Evolutionary conservation across 2,329 filamentous ascomycete species (phyloP).

Genomic region (Ophiostoma quercus): DNA sequence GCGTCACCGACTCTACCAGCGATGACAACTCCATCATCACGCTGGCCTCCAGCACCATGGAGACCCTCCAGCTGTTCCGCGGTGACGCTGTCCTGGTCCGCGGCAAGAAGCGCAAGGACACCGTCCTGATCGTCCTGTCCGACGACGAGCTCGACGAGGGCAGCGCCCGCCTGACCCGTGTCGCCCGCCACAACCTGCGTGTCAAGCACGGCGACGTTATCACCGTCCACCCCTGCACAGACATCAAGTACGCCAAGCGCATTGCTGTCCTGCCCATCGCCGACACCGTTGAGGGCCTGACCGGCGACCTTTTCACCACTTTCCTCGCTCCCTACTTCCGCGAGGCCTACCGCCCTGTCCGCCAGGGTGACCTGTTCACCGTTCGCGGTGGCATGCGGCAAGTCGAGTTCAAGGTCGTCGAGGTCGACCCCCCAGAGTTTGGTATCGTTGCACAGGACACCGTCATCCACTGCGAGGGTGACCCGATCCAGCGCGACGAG

Average conservation of each 20-base stretch:
- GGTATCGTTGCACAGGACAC: constrained; percentile 98
- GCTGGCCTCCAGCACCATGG: constrained; percentile 98
- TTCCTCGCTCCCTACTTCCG: constrained; percentile 99
- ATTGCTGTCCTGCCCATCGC: constrained; percentile 97
- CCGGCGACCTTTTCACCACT: constrained; percentile 95
- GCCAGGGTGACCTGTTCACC: constrained; percentile 96
- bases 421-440: constrained; percentile 96
- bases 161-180: constrained; percentile 94
- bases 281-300: constrained; percentile 95
- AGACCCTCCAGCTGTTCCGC: constrained; percentile 94
- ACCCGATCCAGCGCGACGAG: constrained; percentile 92
- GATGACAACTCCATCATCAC: constrained; percentile 99
- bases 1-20: constrained; percentile 96
- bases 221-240: constrained; percentile 93
- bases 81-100: constrained; percentile 97
- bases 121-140: constrained; percentile 91
- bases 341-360: constrained; percentile 94
- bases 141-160: constrained; percentile 98
- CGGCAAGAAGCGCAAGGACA: constrained; percentile 99
- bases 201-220: constrained; percentile 98
- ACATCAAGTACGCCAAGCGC: constrained; percentile 99
- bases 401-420: constrained; percentile 99
- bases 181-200: constrained; percentile 94
- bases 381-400: constrained; percentile 97
- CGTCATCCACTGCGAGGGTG: constrained; percentile 97